These are phyloP conservation scores for Saprolegnia parasitica DNA, from an alignment of 352 stramenopile genomes.

Conservation along the genomic window DNA sequence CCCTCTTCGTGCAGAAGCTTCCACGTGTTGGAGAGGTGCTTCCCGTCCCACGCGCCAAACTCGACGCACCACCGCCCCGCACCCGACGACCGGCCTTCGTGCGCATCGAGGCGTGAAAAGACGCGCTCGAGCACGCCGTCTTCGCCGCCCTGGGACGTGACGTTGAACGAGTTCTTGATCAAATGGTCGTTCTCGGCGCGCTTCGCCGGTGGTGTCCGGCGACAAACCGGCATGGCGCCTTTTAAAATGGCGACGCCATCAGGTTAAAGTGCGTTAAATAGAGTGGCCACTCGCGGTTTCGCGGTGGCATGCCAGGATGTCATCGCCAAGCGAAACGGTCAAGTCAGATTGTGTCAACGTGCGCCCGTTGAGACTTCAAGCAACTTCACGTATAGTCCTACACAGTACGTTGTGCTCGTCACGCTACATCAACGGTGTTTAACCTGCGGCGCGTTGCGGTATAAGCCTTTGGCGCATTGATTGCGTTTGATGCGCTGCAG, in stretches of 20 bases:
- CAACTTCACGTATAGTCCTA: no score
- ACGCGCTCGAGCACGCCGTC: slow-evolving; percentile 65
- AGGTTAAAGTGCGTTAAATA: neutral
- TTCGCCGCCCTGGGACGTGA: slow-evolving; percentile 70
- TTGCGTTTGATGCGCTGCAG: no score
- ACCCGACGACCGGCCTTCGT: neutral
- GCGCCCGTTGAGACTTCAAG: no score
- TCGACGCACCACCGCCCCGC: slow-evolving; percentile 60
- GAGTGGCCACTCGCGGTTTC: no score
- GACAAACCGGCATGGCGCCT: slow-evolving; percentile 17
- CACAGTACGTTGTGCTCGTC: no score
- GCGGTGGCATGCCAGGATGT: no score
- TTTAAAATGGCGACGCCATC: neutral
- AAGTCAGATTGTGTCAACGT: no score
- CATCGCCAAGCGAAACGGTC: no score
- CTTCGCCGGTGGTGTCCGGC: slow-evolving; percentile 17
- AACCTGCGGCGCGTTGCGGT: no score
- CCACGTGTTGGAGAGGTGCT: slow-evolving; percentile 72
- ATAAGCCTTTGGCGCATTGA: no score
- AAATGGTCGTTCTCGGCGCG: slow-evolving; percentile 46
- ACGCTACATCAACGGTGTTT: no score
- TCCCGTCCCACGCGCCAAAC: slow-evolving; percentile 76
- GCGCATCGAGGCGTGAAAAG: slow-evolving; percentile 43
- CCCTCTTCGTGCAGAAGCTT: slow-evolving; percentile 39
- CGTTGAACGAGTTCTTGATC: slow-evolving; percentile 49